Conservation (phyloP, 331 rosid genomes). For the Telfairia occidentalis region DNA sequence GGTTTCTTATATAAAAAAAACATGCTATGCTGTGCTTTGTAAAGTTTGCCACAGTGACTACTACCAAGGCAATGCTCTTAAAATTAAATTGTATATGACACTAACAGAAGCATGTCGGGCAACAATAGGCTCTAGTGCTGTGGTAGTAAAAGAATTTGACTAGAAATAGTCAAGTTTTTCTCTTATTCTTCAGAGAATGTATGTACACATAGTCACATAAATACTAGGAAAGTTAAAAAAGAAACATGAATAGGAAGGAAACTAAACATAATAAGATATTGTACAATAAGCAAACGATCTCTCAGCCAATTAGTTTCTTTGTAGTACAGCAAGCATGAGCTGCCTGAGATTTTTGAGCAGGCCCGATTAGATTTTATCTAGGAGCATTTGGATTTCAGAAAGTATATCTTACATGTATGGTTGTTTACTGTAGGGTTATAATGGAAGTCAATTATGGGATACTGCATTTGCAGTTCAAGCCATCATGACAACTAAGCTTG, state of each 20-base stretch:
- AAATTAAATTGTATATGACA: too few species aligned
- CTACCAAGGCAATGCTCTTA: not conserved
- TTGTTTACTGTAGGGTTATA: constrained; percentile 9
- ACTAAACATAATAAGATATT: not conserved
- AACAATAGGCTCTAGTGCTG: not conserved
- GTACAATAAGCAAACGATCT: not conserved
- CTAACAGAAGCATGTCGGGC: not conserved
- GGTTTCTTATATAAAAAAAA: too few species aligned
- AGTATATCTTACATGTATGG: not conserved
- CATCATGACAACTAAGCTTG: constrained; percentile 12
- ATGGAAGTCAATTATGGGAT: constrained; percentile 22
- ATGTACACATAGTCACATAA: not conserved
- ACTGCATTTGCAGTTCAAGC: constrained; percentile 21
- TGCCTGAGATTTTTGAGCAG: not conserved
- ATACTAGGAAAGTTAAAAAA: not conserved
- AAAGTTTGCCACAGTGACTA: too few species aligned
- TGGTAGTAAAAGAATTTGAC: not conserved
- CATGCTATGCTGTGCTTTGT: too few species aligned
- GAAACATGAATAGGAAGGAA: not conserved
- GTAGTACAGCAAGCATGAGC: not conserved
- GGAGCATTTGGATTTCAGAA: not conserved
- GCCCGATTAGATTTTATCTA: not conserved
- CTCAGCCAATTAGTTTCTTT: not conserved
- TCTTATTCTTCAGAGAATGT: not conserved
- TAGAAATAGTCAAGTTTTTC: not conserved